These are phyloP conservation scores for Hymenoscyphus infarciens DNA, from an alignment of 2,329 filamentous ascomycete genomes.

Conservation along the genomic window DNA sequence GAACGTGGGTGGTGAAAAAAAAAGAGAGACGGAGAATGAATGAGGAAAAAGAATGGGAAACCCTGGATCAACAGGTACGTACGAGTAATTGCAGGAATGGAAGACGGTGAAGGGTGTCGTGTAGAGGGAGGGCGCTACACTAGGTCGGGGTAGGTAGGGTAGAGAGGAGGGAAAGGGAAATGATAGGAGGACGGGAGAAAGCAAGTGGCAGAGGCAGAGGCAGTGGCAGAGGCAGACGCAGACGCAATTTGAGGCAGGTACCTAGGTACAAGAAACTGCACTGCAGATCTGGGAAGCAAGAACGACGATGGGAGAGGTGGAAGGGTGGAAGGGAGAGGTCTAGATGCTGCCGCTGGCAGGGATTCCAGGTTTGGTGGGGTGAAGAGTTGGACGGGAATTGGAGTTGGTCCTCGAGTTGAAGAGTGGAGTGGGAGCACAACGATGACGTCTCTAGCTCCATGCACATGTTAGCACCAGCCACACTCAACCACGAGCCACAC, in stretches of 20 bases:
- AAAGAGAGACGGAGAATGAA: background rate
- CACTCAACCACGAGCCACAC: no score
- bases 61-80: constrained; percentile 9
- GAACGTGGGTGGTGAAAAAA: background rate
- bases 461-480: background rate
- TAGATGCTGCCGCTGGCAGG: background rate
- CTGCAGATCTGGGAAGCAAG: background rate
- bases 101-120: constrained; percentile 3
- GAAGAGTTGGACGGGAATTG: background rate
- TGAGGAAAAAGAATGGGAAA: constrained; percentile 1
- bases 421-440: background rate
- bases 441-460: background rate
- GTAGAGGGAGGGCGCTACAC: background rate
- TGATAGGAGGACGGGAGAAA: background rate
- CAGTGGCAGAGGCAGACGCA: no score
- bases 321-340: background rate
- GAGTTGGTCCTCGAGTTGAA: background rate
- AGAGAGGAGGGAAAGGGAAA: background rate
- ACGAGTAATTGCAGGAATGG: constrained; percentile 6
- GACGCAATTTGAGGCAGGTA: background rate
- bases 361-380: background rate
- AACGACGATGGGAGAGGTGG: background rate
- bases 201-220: no score
- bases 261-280: constrained; percentile 1
- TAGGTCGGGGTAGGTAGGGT: no score